These are phyloP conservation scores for Margaritispora aquatica DNA, from an alignment of 495 filamentous ascomycete genomes.

Conservation along the genomic window DNA sequence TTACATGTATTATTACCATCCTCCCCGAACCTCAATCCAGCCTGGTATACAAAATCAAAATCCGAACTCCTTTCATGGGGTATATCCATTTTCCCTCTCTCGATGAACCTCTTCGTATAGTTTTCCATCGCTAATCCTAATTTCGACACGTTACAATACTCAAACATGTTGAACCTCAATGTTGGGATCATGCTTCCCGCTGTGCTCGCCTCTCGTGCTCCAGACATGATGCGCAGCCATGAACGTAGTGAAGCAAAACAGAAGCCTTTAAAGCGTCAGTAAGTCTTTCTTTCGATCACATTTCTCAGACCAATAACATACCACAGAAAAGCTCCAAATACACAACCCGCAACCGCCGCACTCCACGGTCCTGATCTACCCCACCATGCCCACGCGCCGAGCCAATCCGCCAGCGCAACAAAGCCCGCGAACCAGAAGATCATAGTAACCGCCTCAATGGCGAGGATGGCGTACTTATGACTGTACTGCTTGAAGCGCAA, in stretches of 20 bases:
- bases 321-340: slow-evolving; percentile 23
- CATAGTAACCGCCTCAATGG: slow-evolving; percentile 64
- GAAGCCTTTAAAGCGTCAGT: neutral
- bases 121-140: neutral
- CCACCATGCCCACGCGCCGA: slow-evolving; percentile 33
- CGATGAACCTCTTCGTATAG: neutral
- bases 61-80: neutral
- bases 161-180: slow-evolving; percentile 9
- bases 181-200: slow-evolving; percentile 9
- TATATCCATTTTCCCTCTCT: neutral
- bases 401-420: slow-evolving; percentile 61
- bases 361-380: slow-evolving; percentile 27
- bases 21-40: neutral
- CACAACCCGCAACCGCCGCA: slow-evolving; percentile 37
- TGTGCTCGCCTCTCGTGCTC: neutral
- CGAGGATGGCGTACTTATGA: slow-evolving; percentile 57
- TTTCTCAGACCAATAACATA: slow-evolving; percentile 5
- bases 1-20: neutral
- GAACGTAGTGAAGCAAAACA: neutral
- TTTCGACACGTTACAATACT: no score
- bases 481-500: slow-evolving; percentile 48
- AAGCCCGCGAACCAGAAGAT: slow-evolving; percentile 86
- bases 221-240: neutral
- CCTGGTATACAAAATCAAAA: neutral
- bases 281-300: neutral